phyloP scores from a whole-genome alignment of 192 early-diverging fungal genomes.

The Backusella luteola region DNA sequence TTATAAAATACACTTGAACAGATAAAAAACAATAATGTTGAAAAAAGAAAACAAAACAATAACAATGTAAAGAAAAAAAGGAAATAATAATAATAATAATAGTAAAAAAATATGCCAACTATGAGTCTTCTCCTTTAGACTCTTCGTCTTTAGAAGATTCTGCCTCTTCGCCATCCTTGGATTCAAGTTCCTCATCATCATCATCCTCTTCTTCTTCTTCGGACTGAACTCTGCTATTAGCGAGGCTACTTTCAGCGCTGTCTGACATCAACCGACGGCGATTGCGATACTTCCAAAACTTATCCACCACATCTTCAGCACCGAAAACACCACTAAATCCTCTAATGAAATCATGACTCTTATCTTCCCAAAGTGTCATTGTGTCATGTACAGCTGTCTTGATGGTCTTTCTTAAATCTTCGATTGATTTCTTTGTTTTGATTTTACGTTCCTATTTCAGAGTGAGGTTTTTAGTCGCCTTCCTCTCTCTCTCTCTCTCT shows the following conservation, averaged over 20 bases:
- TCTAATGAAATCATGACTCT: constrained; percentile 73
- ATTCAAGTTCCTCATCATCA: not conserved
- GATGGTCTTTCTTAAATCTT: constrained; percentile 66
- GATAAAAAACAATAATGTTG: not conserved
- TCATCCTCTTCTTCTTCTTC: constrained; percentile 17
- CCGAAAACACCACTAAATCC: constrained; percentile 70
- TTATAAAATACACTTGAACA: not conserved
- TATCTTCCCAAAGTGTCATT: constrained; percentile 68
- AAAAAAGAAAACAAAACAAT: not conserved
- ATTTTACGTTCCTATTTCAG: constrained; percentile 63
- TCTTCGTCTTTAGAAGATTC: not conserved
- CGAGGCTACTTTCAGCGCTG: constrained; percentile 12
- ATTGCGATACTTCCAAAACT: constrained; percentile 21
- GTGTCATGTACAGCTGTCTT: constrained; percentile 67
- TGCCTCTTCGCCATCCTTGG: not conserved
- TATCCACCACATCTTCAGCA: constrained; percentile 53
- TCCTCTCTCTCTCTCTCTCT: not conserved
- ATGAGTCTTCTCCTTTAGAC: not conserved
- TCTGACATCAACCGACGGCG: not conserved
- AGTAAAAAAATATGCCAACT: not conserved
- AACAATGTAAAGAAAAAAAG: not conserved
- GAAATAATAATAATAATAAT: not conserved
- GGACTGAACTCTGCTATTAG: constrained; percentile 13
- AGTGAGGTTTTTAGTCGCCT: not conserved
- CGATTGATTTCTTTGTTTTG: constrained; percentile 71